Percentiles rank a stretch among this genome's conserved stretches.
Conservation (phyloP, 2,329 filamentous ascomycete genomes). For the Penicillium sp. region DNA sequence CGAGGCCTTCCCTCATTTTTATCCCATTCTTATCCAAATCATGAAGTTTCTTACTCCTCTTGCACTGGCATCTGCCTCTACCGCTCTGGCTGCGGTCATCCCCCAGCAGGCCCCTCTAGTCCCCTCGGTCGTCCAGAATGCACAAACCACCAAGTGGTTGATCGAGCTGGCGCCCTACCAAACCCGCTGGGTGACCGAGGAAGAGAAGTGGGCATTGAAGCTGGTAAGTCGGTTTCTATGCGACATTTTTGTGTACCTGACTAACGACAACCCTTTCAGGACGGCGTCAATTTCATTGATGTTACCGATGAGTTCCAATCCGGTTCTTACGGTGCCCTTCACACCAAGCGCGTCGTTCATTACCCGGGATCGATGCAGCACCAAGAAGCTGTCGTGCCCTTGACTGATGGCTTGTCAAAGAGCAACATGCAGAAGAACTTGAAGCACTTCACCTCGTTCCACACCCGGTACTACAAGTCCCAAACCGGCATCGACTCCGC, state of each 20-base stretch:
- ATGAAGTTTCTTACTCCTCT: conserved; percentile 37
- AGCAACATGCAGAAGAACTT: conserved; percentile 71
- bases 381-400: conserved; percentile 60
- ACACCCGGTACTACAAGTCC: conserved; percentile 56
- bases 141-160: conserved; percentile 56
- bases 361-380: conserved; percentile 65
- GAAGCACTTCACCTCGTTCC: conserved; percentile 59
- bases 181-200: conserved; percentile 82
- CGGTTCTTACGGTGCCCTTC: conserved; percentile 53
- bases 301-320: conserved; percentile 65
- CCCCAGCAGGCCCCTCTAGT: conserved; percentile 30
- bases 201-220: conserved; percentile 88
- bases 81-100: conserved; percentile 30
- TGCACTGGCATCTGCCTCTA: conserved; percentile 32
- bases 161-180: conserved; percentile 81
- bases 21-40: conserved; percentile 5
- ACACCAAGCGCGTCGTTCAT: conserved; percentile 44
- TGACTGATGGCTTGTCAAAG: conserved; percentile 67
- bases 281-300: conserved; percentile 87
- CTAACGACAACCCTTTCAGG: conserved; percentile 45
- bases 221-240: conserved; percentile 52
- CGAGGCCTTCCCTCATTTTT: conserved; percentile 1
- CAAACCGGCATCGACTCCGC: conserved; percentile 73
- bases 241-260: neutral
- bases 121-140: conserved; percentile 23